Evolutionary conservation across 73 alveolate genomes (phyloP), one percentile per base, ranked within the genome.

Genomic region (Paramecium caudatum): DNA sequence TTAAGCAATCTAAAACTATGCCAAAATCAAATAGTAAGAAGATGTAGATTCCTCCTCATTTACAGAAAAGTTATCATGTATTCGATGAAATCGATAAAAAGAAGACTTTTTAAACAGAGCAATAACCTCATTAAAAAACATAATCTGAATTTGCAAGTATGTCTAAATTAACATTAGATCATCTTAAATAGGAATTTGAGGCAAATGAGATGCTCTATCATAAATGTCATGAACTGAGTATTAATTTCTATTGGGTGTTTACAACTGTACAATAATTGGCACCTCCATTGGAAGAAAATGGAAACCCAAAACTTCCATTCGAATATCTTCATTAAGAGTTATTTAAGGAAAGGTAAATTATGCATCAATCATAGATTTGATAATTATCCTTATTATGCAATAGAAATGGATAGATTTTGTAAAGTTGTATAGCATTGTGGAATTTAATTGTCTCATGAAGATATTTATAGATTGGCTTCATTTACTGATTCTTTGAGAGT

Each of bases 211-310:
- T 27, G 3, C 6, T 74, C n/a, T 41, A 27, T 12, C 88, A 74
- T 43, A 74, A 74, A 74, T 74, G 88, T 15, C 88, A 74, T 41
- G 88, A 74, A 45, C 19, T 74, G 41, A 74, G 88, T 45, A 36
- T 74, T 8, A 74, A 45, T 16, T 86, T 86, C 43, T 62, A 39
- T 37, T 86, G 93, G 93, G 78, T 86, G 17, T 62, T 86, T 55
- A 62, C 90, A n/a, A 62, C 93, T 0, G 61, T 86, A 16, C 32
- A 36, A 65, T 86, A 86, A 86, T 39, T 86, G 34, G 82, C 93
- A 61, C 93, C 93, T 5, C 82, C 93, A 3, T 62, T 86, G 3
- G 93, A 86, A 63, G 93, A 86, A 41, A 86, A 62, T 86, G 87
- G 82, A 17, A 39, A 47, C 19, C 62, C 93, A 5, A 62, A 49